Evolutionary conservation across 805 yeast species (phyloP), one percentile per base, ranked within the genome.

Genomic region (Cyberlindnera samutprakarnensis): DNA sequence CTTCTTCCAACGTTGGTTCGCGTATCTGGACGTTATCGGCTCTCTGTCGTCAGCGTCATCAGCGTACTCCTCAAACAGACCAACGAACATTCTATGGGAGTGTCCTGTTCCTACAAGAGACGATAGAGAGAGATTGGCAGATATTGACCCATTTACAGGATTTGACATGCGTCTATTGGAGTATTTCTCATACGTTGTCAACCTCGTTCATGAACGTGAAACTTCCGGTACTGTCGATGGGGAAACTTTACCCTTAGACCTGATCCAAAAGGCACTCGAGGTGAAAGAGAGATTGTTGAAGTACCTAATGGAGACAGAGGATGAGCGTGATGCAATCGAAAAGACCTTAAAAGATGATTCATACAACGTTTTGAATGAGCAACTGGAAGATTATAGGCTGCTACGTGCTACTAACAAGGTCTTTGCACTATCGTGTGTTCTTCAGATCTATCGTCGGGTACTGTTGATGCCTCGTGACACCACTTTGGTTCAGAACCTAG

Each of bases 1-100:
- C 39, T 81, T 81, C 43, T 57, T 81, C 27, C 60, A 70, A 41
- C 56, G 87, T 31, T 78, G 86, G 84, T 79, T 75, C 48, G 76
- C 75, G 0, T 81, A 77, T 46, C 56, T 77, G 21, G 86, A 78
- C 44, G 70, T 78, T 3, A 61, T 80, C 14, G 79, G 84, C 0
- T 67, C 74, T 1, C 56, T 81, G 16, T 71, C 83, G 1, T 67
- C 84, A 0, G 67, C 81, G 3, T 54, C 42, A 3, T 19, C 33
- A 4, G 24, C 25, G 22, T 45, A 54, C 31, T 30, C 64, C 7
- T 49, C 54, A 24, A 30, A 58, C 56, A 43, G 56, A 59, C 33
- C 46, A 17, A 17, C 43, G 28, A 37, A 39, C 23, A 17, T 44
- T 7, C 25, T 58, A 10, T 46, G 44, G 42, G 43, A 42, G 23